Base-by-base conservation (phyloP, 2,329 filamentous ascomycete genomes). In the Dryadomyces sulphureus region DNA sequence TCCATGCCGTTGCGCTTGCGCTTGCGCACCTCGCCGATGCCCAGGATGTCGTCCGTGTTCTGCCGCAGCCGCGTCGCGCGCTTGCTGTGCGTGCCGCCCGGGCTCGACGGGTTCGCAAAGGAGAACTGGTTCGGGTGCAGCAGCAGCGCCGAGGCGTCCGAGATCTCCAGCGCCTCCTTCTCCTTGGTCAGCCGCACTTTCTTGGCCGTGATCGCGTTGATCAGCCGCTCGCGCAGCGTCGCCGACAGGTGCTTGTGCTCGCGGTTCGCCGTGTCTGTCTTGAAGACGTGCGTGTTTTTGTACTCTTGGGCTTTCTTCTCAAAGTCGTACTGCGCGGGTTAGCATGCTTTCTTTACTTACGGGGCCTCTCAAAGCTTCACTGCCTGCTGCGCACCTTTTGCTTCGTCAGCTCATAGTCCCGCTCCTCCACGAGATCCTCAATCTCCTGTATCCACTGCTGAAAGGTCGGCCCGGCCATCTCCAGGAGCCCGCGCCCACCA, bases 371-470 rank as follows among this genome's bases (percentile, higher is more conserved):
- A n/a, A n/a, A n/a, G n/a, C n/a, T n/a, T n/a, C n/a, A n/a, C n/a
- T n/a, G n/a, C n/a, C n/a, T n/a, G n/a, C n/a, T 8, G 11, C 77
- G 58, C 70, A 94, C 92, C 72, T 84, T 82, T 53, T 94, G 75
- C 57, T 81, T 76, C 7, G 84, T 81, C 58, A 96, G 66, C 55
- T 89, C 79, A 52, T 84, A 80, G 66, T 98, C 92, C 54, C 86
- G 77, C 57, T 86, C 77, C 62, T 96, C 89, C 53, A 94, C 79
- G 7, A 87, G 75, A 61, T 93, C 82, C 59, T 95, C 93, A 45
- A 95, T 76, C 50, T 90, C 79, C 54, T 86, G 77, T 19, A 92
- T 78, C 66, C 93, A 96, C 54, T 86, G 79, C 49, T 81, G 74
- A 61, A 94, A 95, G 58, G 83, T 78, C 56, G 81, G 85, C 1